A percentile compares a stretch with the other conserved stretches of the same genome.
Conservation (phyloP, 2,329 filamentous ascomycete genomes). For the Aspergillaceae sp. region DNA sequence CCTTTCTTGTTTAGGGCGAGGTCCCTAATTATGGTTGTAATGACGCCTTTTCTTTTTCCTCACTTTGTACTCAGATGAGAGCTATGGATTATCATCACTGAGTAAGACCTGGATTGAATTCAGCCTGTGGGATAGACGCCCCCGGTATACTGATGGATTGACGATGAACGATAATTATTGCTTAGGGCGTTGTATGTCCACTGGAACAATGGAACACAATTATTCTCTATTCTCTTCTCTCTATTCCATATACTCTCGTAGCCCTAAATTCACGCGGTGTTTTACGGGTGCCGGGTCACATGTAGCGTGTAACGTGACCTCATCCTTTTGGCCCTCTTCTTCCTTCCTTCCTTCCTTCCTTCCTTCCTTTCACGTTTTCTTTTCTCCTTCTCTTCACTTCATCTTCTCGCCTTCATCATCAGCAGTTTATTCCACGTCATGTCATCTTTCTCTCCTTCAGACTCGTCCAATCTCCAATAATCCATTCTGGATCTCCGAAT, state of each 20-base stretch:
- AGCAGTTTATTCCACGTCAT: too few relatives aligned
- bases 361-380: neutral
- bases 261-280: neutral
- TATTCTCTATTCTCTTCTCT: neutral
- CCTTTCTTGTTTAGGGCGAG: constrained; percentile 1
- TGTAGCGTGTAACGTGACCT: neutral
- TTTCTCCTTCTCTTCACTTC: neutral
- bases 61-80: neutral
- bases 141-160: neutral
- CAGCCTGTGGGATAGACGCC: neutral
- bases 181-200: neutral
- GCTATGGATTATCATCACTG: neutral
- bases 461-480: too few relatives aligned
- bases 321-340: neutral
- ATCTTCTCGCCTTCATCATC: neutral
- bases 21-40: neutral
- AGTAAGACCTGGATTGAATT: neutral
- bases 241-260: neutral
- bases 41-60: neutral
- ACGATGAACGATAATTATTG: neutral
- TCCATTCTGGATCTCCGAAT: neutral
- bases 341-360: neutral
- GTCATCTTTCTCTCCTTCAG: neutral
- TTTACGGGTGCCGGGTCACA: neutral
- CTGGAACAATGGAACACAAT: neutral